phyloP scores from a whole-genome alignment of 139 green algal species.

The Tetradesmus obliquus region DNA sequence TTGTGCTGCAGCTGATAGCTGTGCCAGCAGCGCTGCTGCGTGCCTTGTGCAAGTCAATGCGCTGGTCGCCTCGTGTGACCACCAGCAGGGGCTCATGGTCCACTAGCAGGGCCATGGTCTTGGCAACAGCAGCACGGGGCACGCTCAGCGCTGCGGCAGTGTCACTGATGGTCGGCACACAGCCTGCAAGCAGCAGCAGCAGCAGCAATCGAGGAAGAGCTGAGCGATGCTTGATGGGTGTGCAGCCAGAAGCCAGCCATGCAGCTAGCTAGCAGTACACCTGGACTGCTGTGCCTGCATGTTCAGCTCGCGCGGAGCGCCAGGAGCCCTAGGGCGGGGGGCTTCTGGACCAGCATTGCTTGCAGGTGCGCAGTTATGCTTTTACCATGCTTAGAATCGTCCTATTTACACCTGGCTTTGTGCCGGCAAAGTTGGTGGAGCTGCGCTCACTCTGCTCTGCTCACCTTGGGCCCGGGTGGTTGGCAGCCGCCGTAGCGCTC shows the following conservation, averaged over 20 bases:
- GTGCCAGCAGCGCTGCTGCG: conserved; percentile 1
- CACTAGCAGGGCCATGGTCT: conserved; percentile 49
- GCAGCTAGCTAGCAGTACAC: too few relatives aligned
- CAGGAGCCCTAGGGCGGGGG: too few relatives aligned
- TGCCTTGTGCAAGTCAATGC: conserved; percentile 63
- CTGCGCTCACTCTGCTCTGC: too few relatives aligned
- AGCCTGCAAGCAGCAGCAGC: not conserved
- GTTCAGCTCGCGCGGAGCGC: too few relatives aligned
- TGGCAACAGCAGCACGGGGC: conserved; percentile 35
- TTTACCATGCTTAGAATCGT: too few relatives aligned
- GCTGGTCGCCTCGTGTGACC: conserved; percentile 44
- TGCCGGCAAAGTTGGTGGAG: too few relatives aligned
- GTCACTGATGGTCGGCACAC: not conserved
- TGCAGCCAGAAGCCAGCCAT: too few relatives aligned
- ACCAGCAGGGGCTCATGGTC: conserved; percentile 47
- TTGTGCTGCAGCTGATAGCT: not conserved
- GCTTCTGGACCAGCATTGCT: too few relatives aligned
- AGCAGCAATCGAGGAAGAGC: not conserved
- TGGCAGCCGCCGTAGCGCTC: not conserved
- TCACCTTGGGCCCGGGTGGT: not conserved
- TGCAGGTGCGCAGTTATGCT: too few relatives aligned
- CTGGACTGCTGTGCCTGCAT: too few relatives aligned
- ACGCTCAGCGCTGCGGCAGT: not conserved
- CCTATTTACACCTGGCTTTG: too few relatives aligned
- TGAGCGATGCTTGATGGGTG: too few relatives aligned